These are phyloP conservation scores for Drosera spatulata DNA, from an alignment of 179 eudicot genomes.

Conservation along the genomic window DNA sequence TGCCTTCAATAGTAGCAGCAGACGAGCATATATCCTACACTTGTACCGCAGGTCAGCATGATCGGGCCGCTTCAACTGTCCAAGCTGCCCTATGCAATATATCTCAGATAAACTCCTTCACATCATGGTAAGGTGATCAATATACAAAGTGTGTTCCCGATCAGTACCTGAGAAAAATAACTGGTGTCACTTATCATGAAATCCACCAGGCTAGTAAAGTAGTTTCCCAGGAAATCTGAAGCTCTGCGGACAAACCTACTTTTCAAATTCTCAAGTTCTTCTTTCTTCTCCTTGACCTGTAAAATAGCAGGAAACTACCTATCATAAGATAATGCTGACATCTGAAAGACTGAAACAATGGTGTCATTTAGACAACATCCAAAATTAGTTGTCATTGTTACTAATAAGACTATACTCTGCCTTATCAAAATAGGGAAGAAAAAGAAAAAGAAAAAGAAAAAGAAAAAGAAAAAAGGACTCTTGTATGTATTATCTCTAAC, in stretches of 20 bases:
- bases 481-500: too few relatives aligned
- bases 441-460: too few relatives aligned
- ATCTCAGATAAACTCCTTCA: conserved; percentile 4
- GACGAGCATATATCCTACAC: conserved; percentile 98
- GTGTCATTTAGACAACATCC: too few relatives aligned
- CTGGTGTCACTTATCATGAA: conserved; percentile 94
- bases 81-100: conserved; percentile 51
- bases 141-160: conserved; percentile 2
- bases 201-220: conserved; percentile 90
- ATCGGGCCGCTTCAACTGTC: conserved; percentile 94
- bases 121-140: not conserved
- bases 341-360: too few relatives aligned
- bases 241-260: conserved; percentile 80
- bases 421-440: too few relatives aligned
- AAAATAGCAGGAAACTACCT: conserved; percentile 4
- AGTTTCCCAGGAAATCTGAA: conserved; percentile 80
- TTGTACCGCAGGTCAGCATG: conserved; percentile 93
- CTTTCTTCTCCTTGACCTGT: conserved; percentile 81
- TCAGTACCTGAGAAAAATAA: conserved; percentile 85
- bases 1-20: conserved; percentile 90
- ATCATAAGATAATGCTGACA: conserved; percentile 3
- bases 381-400: too few relatives aligned
- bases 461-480: too few relatives aligned
- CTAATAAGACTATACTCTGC: too few relatives aligned
- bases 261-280: conserved; percentile 75